Percentiles rank a stretch among this genome's conserved stretches.
Conservation (phyloP, 179 eudicot species). For the Nepenthes alata region DNA sequence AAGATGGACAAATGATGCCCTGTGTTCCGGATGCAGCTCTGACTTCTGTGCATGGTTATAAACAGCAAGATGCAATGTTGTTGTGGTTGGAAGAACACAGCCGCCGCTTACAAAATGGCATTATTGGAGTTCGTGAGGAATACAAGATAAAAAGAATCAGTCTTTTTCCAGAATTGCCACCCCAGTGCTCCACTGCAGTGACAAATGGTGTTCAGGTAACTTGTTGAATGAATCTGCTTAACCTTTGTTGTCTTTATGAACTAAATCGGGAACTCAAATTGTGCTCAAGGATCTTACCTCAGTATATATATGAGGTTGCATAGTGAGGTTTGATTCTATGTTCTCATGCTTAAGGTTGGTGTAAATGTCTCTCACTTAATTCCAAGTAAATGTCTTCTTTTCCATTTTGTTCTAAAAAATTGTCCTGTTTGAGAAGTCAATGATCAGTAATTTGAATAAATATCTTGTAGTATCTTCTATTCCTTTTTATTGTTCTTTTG, state of each 20-base stretch:
- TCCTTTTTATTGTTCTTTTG: too few species aligned
- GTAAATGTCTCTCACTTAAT: background rate
- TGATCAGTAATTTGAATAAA: too few species aligned
- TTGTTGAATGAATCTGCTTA: too few species aligned
- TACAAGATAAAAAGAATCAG: constrained; percentile 35
- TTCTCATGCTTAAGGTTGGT: background rate
- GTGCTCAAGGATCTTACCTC: too few species aligned
- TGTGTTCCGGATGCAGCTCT: constrained; percentile 63
- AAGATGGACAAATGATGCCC: constrained; percentile 62
- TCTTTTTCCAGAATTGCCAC: constrained; percentile 61
- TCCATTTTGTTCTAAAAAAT: too few species aligned
- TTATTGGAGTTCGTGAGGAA: constrained; percentile 43
- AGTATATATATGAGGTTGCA: too few species aligned
- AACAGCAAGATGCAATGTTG: constrained; percentile 54
- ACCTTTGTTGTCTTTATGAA: too few species aligned
- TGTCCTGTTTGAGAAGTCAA: too few species aligned
- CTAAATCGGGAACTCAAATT: too few species aligned
- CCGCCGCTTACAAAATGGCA: constrained; percentile 58
- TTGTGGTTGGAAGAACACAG: constrained; percentile 94
- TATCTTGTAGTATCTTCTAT: too few species aligned
- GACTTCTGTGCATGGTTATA: constrained; percentile 21
- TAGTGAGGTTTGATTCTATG: background rate
- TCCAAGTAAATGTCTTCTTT: too few species aligned
- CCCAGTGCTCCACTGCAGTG: constrained; percentile 58
- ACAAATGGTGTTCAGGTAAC: constrained; percentile 90